These are phyloP conservation scores for Elsinoe batatas DNA, from an alignment of 2,329 filamentous ascomycete genomes.

Conservation along the genomic window DNA sequence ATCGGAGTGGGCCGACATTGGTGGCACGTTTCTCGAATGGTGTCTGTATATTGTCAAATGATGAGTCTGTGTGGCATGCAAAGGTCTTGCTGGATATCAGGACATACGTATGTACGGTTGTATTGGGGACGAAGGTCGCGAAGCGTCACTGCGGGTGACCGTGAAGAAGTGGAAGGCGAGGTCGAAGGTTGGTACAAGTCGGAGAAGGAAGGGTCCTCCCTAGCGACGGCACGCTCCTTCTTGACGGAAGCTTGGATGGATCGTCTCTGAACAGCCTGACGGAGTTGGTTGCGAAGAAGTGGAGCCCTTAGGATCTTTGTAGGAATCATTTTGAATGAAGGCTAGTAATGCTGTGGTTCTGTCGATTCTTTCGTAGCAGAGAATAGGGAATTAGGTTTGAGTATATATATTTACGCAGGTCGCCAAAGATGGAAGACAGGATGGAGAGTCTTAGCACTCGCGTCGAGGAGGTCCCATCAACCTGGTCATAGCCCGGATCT, in stretches of 20 bases:
- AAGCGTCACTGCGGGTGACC: neutral
- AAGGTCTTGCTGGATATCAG: neutral
- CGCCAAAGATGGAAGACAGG: neutral
- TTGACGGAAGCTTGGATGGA: constrained; percentile 11
- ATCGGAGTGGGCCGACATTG: neutral
- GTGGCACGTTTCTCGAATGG: constrained; percentile 4
- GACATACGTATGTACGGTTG: neutral
- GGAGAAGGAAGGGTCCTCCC: constrained; percentile 4
- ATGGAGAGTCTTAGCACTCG: neutral
- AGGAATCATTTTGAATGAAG: constrained; percentile 1
- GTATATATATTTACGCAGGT: constrained; percentile 3
- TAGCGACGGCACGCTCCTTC: constrained; percentile 9
- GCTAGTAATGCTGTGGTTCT: neutral
- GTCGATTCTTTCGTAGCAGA: neutral
- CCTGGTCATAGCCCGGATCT: neutral
- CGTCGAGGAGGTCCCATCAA: neutral
- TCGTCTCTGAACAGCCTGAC: neutral
- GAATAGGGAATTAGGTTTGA: neutral
- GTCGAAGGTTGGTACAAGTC: neutral
- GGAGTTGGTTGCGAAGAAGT: constrained; percentile 3
- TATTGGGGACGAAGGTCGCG: neutral
- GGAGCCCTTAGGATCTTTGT: constrained; percentile 4
- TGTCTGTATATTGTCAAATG: neutral
- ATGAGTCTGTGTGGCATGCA: neutral
- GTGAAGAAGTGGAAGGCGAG: neutral